Percentiles rank a stretch among this genome's conserved stretches.
Evolutionary conservation across 371 early-diverging fungal genomes (phyloP).

Genomic region (Actinomucor elegans): DNA sequence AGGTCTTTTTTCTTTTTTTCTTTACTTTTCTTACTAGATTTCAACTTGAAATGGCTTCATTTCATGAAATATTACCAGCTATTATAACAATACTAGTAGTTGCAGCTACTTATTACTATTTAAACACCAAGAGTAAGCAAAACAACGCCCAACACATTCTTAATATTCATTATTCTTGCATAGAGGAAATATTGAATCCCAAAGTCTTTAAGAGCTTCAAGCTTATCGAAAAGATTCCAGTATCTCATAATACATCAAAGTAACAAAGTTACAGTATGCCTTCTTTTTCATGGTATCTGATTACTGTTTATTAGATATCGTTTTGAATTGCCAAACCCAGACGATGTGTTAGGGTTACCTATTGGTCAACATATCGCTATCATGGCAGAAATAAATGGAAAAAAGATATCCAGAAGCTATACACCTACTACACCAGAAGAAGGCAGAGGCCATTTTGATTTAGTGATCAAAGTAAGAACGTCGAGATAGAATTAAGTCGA

Average conservation of each 20-base stretch:
- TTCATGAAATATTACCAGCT: slow-evolving; percentile 13
- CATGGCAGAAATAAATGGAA: slow-evolving; percentile 77
- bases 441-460: slow-evolving; percentile 80
- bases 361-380: slow-evolving; percentile 90
- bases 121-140: slow-evolving; percentile 13
- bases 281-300: background rate
- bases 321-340: slow-evolving; percentile 66
- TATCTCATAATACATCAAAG: slow-evolving; percentile 79
- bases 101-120: slow-evolving; percentile 6
- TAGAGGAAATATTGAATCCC: slow-evolving; percentile 48
- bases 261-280: too few relatives aligned
- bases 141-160: background rate
- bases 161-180: background rate
- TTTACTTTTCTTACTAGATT: background rate
- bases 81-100: slow-evolving; percentile 1
- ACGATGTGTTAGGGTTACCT: slow-evolving; percentile 73
- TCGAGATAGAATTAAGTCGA: too few relatives aligned
- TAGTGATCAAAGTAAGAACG: slow-evolving; percentile 81
- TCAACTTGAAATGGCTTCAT: background rate
- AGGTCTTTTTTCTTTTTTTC: background rate
- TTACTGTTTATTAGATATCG: slow-evolving; percentile 67
- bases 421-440: slow-evolving; percentile 82
- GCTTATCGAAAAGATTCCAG: slow-evolving; percentile 63
- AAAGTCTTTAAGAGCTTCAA: slow-evolving; percentile 73
- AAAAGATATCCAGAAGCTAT: slow-evolving; percentile 81